Evolutionary conservation across 176 grass and related monocot species (phyloP).

Genomic region (Triticum timopheevii): DNA sequence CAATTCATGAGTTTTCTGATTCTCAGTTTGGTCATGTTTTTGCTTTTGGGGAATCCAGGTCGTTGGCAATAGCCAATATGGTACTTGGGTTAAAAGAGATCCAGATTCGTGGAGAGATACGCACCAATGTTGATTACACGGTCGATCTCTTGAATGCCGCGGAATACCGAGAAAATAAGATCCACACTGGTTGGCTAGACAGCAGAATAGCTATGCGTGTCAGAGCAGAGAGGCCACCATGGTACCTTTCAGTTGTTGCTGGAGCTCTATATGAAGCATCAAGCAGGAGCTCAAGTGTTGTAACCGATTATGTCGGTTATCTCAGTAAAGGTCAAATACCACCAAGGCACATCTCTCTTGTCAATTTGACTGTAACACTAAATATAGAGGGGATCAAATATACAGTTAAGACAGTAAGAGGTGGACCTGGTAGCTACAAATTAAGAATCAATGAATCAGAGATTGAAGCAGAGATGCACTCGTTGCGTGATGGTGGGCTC

Average conservation of each 20-base stretch:
- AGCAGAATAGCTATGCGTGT: constrained; percentile 99
- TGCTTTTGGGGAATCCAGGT: constrained; percentile 94
- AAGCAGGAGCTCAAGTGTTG: constrained; percentile 75
- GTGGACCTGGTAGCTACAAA: constrained; percentile 92
- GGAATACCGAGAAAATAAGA: constrained; percentile 95
- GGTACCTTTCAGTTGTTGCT: constrained; percentile 98
- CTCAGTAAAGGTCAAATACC: constrained; percentile 99
- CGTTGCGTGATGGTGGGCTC: constrained; percentile 85
- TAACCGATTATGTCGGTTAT: constrained; percentile 91
- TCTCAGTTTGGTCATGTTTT: constrained; percentile 99
- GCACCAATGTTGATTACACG: constrained; percentile 98
- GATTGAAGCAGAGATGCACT: constrained; percentile 90
- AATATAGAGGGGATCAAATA: constrained; percentile 99
- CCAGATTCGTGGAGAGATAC: constrained; percentile 97
- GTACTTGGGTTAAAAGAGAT: constrained; percentile 97
- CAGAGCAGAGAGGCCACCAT: constrained; percentile 98
- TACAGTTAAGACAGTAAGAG: constrained; percentile 74
- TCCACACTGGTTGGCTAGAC: constrained; percentile 96
- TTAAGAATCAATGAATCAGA: constrained; percentile 90
- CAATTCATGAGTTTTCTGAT: constrained; percentile 99
- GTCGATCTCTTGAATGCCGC: constrained; percentile 93
- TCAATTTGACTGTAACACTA: constrained; percentile 88
- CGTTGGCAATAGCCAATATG: constrained; percentile 97
- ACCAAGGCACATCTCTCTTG: constrained; percentile 97
- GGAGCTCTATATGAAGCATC: constrained; percentile 97